Conservation (phyloP, 2,329 filamentous ascomycete species). For the Hortaea werneckii region DNA sequence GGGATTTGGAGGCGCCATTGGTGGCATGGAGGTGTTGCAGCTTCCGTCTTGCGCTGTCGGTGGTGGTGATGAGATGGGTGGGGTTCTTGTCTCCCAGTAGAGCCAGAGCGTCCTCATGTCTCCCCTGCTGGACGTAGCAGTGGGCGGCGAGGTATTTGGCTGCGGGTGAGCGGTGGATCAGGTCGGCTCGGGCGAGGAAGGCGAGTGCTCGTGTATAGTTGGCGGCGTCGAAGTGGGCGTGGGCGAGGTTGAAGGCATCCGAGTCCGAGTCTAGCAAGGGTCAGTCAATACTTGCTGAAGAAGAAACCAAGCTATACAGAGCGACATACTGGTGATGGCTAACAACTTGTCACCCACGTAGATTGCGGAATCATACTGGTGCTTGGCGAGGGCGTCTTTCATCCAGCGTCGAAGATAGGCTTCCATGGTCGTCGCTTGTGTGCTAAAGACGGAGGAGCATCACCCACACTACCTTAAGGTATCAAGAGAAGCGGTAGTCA, state of each 20-base stretch:
- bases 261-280: constrained; percentile 64
- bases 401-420: constrained; percentile 88
- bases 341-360: constrained; percentile 96
- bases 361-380: constrained; percentile 92
- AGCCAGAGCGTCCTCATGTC: constrained; percentile 77
- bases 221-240: constrained; percentile 89
- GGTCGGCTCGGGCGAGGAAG: constrained; percentile 73
- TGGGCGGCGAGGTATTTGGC: constrained; percentile 90
- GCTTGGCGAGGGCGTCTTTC: constrained; percentile 88
- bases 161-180: constrained; percentile 69
- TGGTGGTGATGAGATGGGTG: constrained; percentile 68
- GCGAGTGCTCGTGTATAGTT: constrained; percentile 89
- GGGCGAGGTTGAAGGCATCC: constrained; percentile 96
- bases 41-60: constrained; percentile 58
- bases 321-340: constrained; percentile 69
- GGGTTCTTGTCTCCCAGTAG: constrained; percentile 89
- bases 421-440: constrained; percentile 54
- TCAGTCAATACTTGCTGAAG: background rate
- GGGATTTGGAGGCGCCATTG: constrained; percentile 34
- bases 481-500: background rate
- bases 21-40: constrained; percentile 49
- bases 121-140: constrained; percentile 84
- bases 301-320: background rate
- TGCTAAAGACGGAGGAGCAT: too few species aligned
- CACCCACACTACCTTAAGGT: too few species aligned